Base-by-base conservation (phyloP, 257 asterid genomes). In the Fraxinus pennsylvanica region DNA sequence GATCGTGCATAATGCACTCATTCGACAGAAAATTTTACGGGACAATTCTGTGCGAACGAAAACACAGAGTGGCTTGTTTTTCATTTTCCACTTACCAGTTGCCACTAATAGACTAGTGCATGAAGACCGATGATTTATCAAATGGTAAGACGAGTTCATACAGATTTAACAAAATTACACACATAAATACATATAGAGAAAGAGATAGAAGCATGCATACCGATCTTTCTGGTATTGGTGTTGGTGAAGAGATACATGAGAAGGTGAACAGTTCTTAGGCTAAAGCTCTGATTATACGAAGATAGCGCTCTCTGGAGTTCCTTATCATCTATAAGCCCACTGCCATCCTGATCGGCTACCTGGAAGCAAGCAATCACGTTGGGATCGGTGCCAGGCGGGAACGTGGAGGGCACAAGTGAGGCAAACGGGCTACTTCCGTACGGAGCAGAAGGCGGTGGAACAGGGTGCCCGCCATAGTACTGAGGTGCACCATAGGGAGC, bases 321-420 rank as follows among this genome's bases (percentile, higher is more conserved):
- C 88, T 85, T 88, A 36, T 95, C 99, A 54, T 95, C 99, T 68
- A 95, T 95, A 4, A 93, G 90, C 0, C 99, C 99, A 71, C 99
- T 95, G 5, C 98, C 97, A 72, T 95, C 99, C 78, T 84, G 96
- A 86, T 95, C 99, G n/a, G 98, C 98, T 70, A 87, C 68, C 84
- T 93, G 97, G 41, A 95, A 95, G 76, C 93, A 86, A 1, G 96
- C 89, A 27, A 95, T 71, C 80, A 93, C 85, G 79, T 79, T 90
- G 52, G 99, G 98, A 82, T 95, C 99, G 13, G 96, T 90, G 22
- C 99, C 99, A 1, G 99, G 97, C 0, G 99, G 97, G 65, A 95
- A 95, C 9, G 88, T 87, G 15, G 99, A 95, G 17, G 98, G 97
- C 57, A 84, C 78, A 4, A 89, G 89, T 12, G 94, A 15, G 0